Conservation (phyloP, 2,329 filamentous ascomycete genomes). For the Alternaria gansuensis region DNA sequence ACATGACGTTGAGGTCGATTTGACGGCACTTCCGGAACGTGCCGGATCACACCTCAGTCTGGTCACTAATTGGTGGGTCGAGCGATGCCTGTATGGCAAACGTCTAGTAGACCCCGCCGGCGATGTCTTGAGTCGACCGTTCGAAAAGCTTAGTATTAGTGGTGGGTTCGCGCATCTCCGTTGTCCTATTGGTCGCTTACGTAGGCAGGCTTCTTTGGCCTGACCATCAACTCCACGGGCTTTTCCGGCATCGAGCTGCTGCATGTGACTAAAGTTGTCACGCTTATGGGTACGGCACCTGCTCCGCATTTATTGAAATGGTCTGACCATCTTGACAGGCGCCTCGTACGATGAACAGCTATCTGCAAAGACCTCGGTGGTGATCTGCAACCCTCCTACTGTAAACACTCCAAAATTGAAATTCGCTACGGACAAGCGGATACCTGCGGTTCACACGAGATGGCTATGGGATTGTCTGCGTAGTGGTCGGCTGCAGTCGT, state of each 20-base stretch:
- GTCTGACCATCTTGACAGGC: slow-evolving; percentile 56
- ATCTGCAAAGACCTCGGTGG: slow-evolving; percentile 73
- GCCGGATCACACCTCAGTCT: slow-evolving; percentile 47
- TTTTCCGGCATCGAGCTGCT: slow-evolving; percentile 86
- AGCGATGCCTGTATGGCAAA: slow-evolving; percentile 83
- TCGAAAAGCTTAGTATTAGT: slow-evolving; percentile 72
- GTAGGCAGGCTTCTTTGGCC: slow-evolving; percentile 66
- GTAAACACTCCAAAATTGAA: slow-evolving; percentile 78
- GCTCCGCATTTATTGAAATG: slow-evolving; percentile 5
- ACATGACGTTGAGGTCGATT: slow-evolving; percentile 51
- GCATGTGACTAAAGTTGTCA: slow-evolving; percentile 80
- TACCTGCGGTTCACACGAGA: slow-evolving; percentile 80
- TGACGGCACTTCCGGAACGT: slow-evolving; percentile 47
- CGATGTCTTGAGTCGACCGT: slow-evolving; percentile 79
- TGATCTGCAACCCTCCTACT: slow-evolving; percentile 72
- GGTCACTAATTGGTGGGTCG: slow-evolving; percentile 93
- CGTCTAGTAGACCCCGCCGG: slow-evolving; percentile 72
- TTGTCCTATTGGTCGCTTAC: slow-evolving; percentile 30
- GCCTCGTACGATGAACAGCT: slow-evolving; percentile 83
- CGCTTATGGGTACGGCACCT: slow-evolving; percentile 68
- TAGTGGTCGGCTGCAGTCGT: slow-evolving; percentile 58
- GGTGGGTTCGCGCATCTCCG: slow-evolving; percentile 47
- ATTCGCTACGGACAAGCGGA: slow-evolving; percentile 75
- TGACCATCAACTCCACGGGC: slow-evolving; percentile 80
- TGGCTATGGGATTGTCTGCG: slow-evolving; percentile 88